These are phyloP conservation scores for Irpex rosettiformis DNA, from an alignment of 1,284 basidiomycete genomes.

Conservation along the genomic window DNA sequence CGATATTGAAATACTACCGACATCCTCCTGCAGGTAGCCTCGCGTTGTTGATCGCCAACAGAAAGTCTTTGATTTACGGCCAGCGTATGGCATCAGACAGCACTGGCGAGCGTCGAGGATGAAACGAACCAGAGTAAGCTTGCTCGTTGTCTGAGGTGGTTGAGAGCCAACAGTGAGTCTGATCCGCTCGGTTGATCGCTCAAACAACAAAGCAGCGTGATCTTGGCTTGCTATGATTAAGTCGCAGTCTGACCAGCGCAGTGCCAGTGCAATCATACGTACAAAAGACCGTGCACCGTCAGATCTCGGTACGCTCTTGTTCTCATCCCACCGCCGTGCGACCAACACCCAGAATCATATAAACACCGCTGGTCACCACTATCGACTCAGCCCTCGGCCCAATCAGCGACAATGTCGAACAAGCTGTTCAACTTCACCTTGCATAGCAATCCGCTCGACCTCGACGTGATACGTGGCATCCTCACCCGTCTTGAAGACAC, in stretches of 20 bases:
- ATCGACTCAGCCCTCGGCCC: background rate
- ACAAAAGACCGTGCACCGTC: background rate
- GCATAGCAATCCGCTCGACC: slow-evolving; percentile 73
- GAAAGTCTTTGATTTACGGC: background rate
- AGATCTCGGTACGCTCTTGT: background rate
- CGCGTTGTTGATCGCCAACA: background rate
- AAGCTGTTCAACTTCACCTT: slow-evolving; percentile 75
- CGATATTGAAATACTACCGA: background rate
- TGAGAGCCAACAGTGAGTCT: background rate
- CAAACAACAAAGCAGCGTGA: background rate
- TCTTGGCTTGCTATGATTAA: background rate
- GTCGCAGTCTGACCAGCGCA: background rate
- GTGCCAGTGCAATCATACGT: background rate
- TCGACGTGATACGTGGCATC: slow-evolving; percentile 85
- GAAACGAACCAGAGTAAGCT: background rate
- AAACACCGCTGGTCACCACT: background rate
- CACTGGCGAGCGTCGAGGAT: background rate
- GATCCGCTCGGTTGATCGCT: background rate
- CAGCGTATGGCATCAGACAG: background rate
- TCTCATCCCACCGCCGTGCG: background rate
- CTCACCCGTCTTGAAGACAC: slow-evolving; percentile 94
- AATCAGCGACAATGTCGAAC: slow-evolving; percentile 20
- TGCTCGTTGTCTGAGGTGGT: no score
- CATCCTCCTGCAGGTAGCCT: no score
- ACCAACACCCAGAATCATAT: background rate